A percentile compares a stretch with the other conserved stretches of the same genome.
phyloP scores from a whole-genome alignment of 805 yeast genomes.

The Candida manassasensis region DNA sequence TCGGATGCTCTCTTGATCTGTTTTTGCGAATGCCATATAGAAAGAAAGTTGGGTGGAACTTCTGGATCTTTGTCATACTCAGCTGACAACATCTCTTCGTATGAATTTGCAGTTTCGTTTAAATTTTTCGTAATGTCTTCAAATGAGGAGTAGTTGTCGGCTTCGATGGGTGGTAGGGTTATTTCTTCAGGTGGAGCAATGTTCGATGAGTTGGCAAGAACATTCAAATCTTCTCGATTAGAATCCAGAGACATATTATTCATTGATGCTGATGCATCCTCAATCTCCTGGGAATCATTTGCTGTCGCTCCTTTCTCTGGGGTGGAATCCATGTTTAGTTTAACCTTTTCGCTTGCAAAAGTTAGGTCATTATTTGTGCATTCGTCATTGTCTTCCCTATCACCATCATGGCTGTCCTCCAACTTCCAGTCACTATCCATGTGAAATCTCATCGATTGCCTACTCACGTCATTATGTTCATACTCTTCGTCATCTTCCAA shows the following conservation, averaged over 20 bases:
- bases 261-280: conserved; percentile 15
- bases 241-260: conserved; percentile 10
- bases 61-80: conserved; percentile 33
- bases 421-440: conserved; percentile 34
- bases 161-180: conserved; percentile 38
- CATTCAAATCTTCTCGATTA: conserved; percentile 17
- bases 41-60: conserved; percentile 23
- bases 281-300: conserved; percentile 12
- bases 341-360: conserved; percentile 2
- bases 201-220: conserved; percentile 42
- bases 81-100: conserved; percentile 39
- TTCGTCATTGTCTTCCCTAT: conserved; percentile 33
- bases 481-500: conserved; percentile 1
- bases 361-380: conserved; percentile 20
- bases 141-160: conserved; percentile 36
- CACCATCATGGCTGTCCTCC: conserved; percentile 37
- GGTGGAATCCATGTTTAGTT: neutral
- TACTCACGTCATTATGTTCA: conserved; percentile 10
- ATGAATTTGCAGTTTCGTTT: conserved; percentile 17
- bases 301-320: conserved; percentile 4
- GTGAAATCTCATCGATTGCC: conserved; percentile 25
- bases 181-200: conserved; percentile 31
- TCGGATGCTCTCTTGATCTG: conserved; percentile 12
- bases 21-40: conserved; percentile 42
- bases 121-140: conserved; percentile 33